phyloP scores from a whole-genome alignment of 2,329 filamentous ascomycete species.

The Aulographum hederae region DNA sequence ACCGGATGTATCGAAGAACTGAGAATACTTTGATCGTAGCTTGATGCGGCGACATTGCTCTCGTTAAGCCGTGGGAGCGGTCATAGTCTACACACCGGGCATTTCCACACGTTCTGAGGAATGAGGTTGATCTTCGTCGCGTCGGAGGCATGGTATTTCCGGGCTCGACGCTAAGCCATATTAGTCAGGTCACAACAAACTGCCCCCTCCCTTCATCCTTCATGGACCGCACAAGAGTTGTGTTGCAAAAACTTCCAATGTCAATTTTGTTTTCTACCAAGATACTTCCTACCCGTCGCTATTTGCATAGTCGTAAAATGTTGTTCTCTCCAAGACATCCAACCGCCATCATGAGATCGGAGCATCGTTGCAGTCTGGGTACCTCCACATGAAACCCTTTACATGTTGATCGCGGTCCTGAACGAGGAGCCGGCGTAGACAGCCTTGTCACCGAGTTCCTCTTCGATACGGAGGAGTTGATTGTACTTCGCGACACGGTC shows the following conservation, averaged over 20 bases:
- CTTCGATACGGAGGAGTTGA: conserved; percentile 99
- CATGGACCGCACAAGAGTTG: not conserved
- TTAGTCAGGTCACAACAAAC: too few relatives aligned
- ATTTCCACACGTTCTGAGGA: too few relatives aligned
- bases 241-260: not conserved
- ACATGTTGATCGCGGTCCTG: conserved; percentile 78
- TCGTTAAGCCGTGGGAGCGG: too few relatives aligned
- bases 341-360: not conserved
- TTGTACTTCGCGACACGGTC: conserved; percentile 99
- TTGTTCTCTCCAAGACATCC: not conserved
- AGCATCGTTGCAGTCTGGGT: not conserved
- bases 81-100: too few relatives aligned
- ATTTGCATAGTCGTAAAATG: too few relatives aligned
- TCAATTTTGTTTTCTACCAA: not conserved
- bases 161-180: too few relatives aligned
- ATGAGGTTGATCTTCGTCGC: too few relatives aligned
- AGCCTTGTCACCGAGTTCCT: conserved; percentile 86
- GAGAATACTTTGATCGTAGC: too few relatives aligned
- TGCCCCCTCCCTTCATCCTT: not conserved
- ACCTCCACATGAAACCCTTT: conserved; percentile 22
- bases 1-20: too few relatives aligned
- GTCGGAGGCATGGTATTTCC: too few relatives aligned
- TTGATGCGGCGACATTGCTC: too few relatives aligned
- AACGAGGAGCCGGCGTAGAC: conserved; percentile 86
- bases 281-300: too few relatives aligned